Evolutionary conservation across 2,329 filamentous ascomycete species (phyloP).

Genomic region (Colletotrichum kahawae): DNA sequence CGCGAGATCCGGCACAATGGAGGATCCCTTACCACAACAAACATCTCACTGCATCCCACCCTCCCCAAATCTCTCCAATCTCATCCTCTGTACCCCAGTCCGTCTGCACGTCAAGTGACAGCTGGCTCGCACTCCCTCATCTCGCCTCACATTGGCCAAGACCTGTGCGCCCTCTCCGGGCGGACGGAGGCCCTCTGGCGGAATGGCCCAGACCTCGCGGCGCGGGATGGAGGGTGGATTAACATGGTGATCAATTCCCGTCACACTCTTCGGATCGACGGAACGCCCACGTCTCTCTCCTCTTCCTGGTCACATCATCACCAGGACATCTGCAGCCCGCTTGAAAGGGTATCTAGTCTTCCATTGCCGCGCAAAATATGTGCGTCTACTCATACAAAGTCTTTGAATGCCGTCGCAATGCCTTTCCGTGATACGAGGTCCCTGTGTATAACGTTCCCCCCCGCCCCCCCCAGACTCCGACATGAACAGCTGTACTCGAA

Average conservation of each 20-base stretch:
- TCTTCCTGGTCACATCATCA: background rate
- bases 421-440: conserved; percentile 2
- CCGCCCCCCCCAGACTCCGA: background rate
- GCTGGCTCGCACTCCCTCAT: background rate
- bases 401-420: conserved; percentile 8
- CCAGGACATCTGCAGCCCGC: background rate
- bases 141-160: background rate
- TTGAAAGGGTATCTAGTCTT: conserved; percentile 15
- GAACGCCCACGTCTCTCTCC: background rate
- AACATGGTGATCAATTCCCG: background rate
- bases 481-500: background rate
- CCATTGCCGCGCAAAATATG: background rate
- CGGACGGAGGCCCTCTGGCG: background rate
- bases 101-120: conserved; percentile 7
- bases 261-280: background rate
- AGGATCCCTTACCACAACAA: background rate
- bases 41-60: background rate
- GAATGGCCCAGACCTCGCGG: background rate
- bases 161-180: background rate
- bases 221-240: background rate
- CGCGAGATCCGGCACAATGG: background rate
- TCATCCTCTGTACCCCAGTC: background rate
- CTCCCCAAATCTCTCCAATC: background rate
- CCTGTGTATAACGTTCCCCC: background rate
- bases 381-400: conserved; percentile 19